Percentiles rank a stretch among this genome's conserved stretches.
phyloP scores from a whole-genome alignment of 2,329 filamentous ascomycete genomes.

The Colletotrichum sp. region DNA sequence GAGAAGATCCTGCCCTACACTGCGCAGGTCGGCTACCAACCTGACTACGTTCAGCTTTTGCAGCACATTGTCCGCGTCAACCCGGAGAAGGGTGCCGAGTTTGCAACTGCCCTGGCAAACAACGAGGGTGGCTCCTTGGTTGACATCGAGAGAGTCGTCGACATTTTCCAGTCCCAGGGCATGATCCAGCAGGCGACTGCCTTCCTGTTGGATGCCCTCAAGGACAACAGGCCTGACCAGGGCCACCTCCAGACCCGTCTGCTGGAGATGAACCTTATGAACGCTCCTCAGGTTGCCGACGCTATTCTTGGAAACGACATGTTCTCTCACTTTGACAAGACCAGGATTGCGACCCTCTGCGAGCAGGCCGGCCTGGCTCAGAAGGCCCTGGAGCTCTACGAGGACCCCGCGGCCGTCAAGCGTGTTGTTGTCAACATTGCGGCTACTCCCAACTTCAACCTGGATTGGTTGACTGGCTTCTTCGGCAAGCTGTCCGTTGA shows the following conservation, averaged over 20 bases:
- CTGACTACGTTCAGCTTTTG: constrained; percentile 92
- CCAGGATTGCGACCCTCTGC: constrained; percentile 86
- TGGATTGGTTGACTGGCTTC: constrained; percentile 90
- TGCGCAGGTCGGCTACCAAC: constrained; percentile 82
- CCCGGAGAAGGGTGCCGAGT: constrained; percentile 92
- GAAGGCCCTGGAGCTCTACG: constrained; percentile 91
- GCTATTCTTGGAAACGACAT: constrained; percentile 98
- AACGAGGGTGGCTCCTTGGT: constrained; percentile 86
- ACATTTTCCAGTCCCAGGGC: constrained; percentile 97
- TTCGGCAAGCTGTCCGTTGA: constrained; percentile 96
- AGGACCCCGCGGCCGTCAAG: constrained; percentile 89
- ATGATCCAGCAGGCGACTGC: constrained; percentile 98
- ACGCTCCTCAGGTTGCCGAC: constrained; percentile 96
- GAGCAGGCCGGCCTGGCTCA: constrained; percentile 89
- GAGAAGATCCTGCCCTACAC: constrained; percentile 96
- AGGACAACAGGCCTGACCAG: constrained; percentile 94
- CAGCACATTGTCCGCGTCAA: constrained; percentile 92
- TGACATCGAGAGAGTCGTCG: constrained; percentile 92
- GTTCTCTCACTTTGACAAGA: constrained; percentile 96
- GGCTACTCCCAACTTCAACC: constrained; percentile 81
- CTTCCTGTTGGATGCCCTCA: constrained; percentile 95
- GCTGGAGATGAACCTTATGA: constrained; percentile 96
- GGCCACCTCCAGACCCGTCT: constrained; percentile 91
- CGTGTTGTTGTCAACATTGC: constrained; percentile 85
- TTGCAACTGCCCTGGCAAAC: constrained; percentile 90